Base-by-base conservation (phyloP, 768 basidiomycete genomes). In the Kwoniella mangroviensis region DNA sequence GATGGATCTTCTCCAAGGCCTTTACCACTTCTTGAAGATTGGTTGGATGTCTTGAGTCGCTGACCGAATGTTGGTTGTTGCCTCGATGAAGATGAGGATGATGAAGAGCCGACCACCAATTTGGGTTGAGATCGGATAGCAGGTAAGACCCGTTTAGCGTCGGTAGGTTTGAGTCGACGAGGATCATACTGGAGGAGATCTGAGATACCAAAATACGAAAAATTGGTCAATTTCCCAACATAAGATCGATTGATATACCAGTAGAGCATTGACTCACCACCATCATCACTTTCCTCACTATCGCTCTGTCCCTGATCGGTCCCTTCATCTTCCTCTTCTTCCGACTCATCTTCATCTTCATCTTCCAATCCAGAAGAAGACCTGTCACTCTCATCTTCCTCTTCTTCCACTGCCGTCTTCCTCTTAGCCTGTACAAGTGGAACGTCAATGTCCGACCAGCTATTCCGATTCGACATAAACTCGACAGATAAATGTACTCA, bases 371-470 rank as follows among this genome's bases (percentile, higher is more conserved):
- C 82, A 59, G 79, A 82, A 6, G 83, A 83, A 40, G 70, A 73
- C 12, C 78, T 88, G 69, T 93, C 91, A 74, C 90, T 92, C 79
- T 93, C 92, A 19, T 94, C 94, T 40, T 92, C 92, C 73, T 95
- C 93, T 43, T 92, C 89, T 77, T 94, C 92, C 26, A 93, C 92
- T 1, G 90, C 92, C 1, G 92, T 95, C 86, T 88, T 92, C 60
- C 83, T 83, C 72, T 85, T 75, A 21, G 78, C 79, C 71, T 81
- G 43, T n/a, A 42, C 43, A 1, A 58, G 7, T 17, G 34, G 1
- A 5, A 1, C 34, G 34, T 5, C 6, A 34, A 34, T 34, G 34
- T 7, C n/a, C n/a, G n/a, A 51, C 71, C 34, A 71, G 66, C 55
- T 13, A n/a, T 17, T 22, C 42, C 11, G 42, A 22, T 12, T 28